phyloP scores from a whole-genome alignment of 2,329 filamentous ascomycete genomes.

The Pseudogymnoascus sp. region DNA sequence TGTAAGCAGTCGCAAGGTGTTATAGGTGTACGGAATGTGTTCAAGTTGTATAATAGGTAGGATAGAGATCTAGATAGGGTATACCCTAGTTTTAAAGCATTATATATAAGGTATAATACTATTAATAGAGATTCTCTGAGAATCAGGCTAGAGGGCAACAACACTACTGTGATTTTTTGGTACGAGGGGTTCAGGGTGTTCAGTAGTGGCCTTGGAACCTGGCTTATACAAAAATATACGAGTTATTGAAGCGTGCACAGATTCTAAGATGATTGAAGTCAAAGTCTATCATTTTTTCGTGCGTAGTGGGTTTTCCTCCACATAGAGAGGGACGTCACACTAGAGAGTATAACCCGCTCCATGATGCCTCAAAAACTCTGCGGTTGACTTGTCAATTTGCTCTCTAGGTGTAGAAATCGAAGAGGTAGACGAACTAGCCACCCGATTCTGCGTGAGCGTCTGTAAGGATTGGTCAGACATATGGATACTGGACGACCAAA shows the following conservation, averaged over 20 bases:
- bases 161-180: background rate
- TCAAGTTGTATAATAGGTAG: background rate
- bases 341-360: background rate
- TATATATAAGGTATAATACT: background rate
- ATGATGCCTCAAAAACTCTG: background rate
- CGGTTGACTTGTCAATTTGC: background rate
- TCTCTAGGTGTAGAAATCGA: background rate
- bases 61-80: background rate
- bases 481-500: no score
- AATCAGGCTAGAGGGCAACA: background rate
- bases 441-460: background rate
- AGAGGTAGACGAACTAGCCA: background rate
- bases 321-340: no score
- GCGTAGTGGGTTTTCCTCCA: no score
- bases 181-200: slow-evolving; percentile 7
- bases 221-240: slow-evolving; percentile 12
- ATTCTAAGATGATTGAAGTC: no score
- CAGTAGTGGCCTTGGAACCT: slow-evolving; percentile 8
- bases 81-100: slow-evolving; percentile 8
- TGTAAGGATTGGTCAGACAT: background rate
- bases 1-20: background rate
- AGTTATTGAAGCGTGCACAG: no score
- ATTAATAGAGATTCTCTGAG: background rate
- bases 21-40: background rate
- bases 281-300: no score